Percentiles rank a stretch among this genome's conserved stretches.
Conservation (phyloP, 2,329 filamentous ascomycete genomes). For the Dryadomyces sulphureus region DNA sequence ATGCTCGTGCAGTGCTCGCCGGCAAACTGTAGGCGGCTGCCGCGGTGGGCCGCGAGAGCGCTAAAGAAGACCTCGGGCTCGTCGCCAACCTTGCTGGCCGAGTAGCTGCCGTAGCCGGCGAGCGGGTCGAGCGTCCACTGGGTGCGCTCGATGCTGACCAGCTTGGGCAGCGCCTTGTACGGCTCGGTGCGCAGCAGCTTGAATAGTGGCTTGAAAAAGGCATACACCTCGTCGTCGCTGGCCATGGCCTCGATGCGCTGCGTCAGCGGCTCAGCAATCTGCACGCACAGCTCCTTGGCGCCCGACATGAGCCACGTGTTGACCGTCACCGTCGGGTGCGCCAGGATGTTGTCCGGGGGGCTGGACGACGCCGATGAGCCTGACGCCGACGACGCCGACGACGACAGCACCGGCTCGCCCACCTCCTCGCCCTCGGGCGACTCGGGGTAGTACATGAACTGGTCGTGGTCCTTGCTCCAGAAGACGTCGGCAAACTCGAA, state of each 20-base stretch:
- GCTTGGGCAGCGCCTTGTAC: slow-evolving; percentile 62
- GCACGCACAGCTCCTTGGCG: slow-evolving; percentile 34
- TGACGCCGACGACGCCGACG: neutral
- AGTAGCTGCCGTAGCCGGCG: slow-evolving; percentile 51
- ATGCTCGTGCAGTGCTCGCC: slow-evolving; percentile 66
- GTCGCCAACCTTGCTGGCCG: slow-evolving; percentile 70
- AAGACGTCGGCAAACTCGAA: slow-evolving; percentile 4
- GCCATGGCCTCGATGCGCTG: slow-evolving; percentile 42
- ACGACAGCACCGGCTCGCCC: neutral
- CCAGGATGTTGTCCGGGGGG: neutral
- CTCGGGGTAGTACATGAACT: slow-evolving; percentile 3
- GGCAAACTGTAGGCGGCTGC: slow-evolving; percentile 55
- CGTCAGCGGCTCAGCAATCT: slow-evolving; percentile 34
- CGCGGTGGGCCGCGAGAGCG: slow-evolving; percentile 41
- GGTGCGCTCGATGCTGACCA: slow-evolving; percentile 52
- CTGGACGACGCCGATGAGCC: neutral
- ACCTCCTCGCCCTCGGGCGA: neutral
- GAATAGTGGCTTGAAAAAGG: slow-evolving; percentile 45
- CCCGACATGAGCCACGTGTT: slow-evolving; percentile 20
- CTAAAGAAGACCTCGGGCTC: slow-evolving; percentile 72
- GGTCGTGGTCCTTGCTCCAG: slow-evolving; percentile 5
- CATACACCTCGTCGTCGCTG: slow-evolving; percentile 48
- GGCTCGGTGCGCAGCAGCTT: slow-evolving; percentile 46
- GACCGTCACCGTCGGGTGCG: slow-evolving; percentile 3
- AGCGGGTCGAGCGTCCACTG: slow-evolving; percentile 63